Evolutionary conservation across 2,329 filamentous ascomycete genomes (phyloP).

Genomic region (Blastomyces emzantsi): DNA sequence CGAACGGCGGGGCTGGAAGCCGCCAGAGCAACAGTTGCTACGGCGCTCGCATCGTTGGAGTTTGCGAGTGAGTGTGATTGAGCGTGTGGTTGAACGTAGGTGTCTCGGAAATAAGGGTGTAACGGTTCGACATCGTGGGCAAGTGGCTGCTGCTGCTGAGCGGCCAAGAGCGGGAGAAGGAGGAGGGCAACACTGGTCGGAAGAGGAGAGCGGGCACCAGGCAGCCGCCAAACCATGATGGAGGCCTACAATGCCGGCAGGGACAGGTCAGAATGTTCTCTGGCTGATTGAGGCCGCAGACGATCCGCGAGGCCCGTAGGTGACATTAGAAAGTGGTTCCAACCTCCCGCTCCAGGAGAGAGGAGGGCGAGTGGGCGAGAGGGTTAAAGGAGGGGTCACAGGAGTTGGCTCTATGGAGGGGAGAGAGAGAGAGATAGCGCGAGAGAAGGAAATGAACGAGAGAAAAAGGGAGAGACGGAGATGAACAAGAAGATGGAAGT

Average conservation of each 20-base stretch:
- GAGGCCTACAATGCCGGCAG: constrained; percentile 24
- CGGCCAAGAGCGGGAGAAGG: constrained; percentile 51
- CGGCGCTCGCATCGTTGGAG: constrained; percentile 73
- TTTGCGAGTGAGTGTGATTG: constrained; percentile 10
- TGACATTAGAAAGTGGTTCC: constrained; percentile 3
- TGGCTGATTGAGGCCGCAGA: background rate
- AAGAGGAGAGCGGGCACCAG: constrained; percentile 47
- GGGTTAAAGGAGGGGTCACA: background rate
- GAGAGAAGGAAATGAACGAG: background rate
- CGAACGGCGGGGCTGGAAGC: constrained; percentile 64
- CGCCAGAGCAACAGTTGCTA: constrained; percentile 96
- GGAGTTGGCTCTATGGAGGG: background rate
- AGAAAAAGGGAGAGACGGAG: background rate
- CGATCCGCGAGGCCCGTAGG: background rate
- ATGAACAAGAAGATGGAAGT: background rate
- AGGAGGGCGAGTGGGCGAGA: background rate
- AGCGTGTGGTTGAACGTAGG: constrained; percentile 13
- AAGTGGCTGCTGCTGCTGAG: constrained; percentile 52
- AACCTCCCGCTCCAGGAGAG: background rate
- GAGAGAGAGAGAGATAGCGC: background rate
- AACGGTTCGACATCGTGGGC: constrained; percentile 19
- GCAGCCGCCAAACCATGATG: constrained; percentile 57
- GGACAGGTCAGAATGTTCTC: background rate
- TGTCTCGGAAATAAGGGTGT: constrained; percentile 17
- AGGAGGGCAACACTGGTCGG: constrained; percentile 51